Conservation (phyloP, 805 yeast genomes). For the Wickerhamomyces strasburgensis region DNA sequence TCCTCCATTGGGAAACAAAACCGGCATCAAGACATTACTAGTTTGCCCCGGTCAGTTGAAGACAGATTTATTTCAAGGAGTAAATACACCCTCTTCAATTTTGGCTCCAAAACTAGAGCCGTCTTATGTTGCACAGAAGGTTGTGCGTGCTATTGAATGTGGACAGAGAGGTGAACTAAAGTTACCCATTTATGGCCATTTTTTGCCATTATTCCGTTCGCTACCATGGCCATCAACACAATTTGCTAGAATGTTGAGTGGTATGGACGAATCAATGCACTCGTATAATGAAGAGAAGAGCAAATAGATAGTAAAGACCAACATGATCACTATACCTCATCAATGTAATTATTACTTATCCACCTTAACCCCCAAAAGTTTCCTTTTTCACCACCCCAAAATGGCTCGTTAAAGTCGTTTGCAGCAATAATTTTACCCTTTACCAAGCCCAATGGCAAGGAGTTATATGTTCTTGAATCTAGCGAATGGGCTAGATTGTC, state of each 20-base stretch:
- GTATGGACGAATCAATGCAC: constrained; percentile 42
- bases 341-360: constrained; percentile 46
- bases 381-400: constrained; percentile 31
- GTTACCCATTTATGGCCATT: constrained; percentile 70
- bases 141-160: constrained; percentile 49
- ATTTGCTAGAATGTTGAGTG: constrained; percentile 35
- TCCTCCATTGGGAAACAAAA: constrained; percentile 31
- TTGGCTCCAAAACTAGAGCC: constrained; percentile 85
- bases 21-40: constrained; percentile 66
- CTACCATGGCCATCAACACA: constrained; percentile 63
- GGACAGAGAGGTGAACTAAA: constrained; percentile 68
- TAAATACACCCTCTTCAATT: constrained; percentile 64
- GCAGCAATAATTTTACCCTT: constrained; percentile 84
- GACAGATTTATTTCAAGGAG: constrained; percentile 69
- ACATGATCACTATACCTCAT: constrained; percentile 22
- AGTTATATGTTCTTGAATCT: constrained; percentile 86
- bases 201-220: constrained; percentile 66
- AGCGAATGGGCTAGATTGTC: constrained; percentile 84
- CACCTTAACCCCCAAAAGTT: constrained; percentile 50
- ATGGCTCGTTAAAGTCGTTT: constrained; percentile 46
- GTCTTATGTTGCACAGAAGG: constrained; percentile 50
- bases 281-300: constrained; percentile 2
- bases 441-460: constrained; percentile 83
- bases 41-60: constrained; percentile 85
- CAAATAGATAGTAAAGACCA: not conserved